phyloP scores from a whole-genome alignment of 148 eudicot genomes.

The Cornus kousa region DNA sequence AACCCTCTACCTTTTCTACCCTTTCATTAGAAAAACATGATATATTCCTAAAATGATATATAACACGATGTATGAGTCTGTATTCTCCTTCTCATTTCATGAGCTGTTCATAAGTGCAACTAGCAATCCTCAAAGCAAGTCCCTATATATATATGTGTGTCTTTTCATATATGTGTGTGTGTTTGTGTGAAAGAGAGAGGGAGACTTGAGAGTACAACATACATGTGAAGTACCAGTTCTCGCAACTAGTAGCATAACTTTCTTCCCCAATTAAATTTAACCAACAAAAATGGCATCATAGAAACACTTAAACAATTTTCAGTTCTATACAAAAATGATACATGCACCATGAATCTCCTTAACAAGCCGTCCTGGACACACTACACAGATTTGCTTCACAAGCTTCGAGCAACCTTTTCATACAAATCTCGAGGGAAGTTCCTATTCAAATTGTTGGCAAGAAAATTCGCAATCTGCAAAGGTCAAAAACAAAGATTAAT shows the following conservation, averaged over 20 bases:
- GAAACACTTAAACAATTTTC: neutral
- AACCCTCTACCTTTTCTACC: too few species aligned
- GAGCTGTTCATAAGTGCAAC: too few species aligned
- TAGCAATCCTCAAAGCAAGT: too few species aligned
- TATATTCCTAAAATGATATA: too few species aligned
- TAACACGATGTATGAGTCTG: too few species aligned
- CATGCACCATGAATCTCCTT: neutral
- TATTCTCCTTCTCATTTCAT: too few species aligned
- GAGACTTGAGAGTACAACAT: neutral
- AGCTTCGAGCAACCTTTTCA: constrained; percentile 78
- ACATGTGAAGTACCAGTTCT: too few species aligned
- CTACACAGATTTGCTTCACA: constrained; percentile 35
- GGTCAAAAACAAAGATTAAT: neutral
- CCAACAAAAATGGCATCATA: constrained; percentile 1
- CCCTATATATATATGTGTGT: too few species aligned
- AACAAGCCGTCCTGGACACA: neutral
- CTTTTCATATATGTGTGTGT: too few species aligned
- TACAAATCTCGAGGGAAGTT: constrained; percentile 93
- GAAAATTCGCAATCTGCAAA: constrained; percentile 86
- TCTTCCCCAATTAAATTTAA: neutral
- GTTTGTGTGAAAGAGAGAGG: neutral
- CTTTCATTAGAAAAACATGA: too few species aligned
- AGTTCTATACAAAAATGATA: neutral
- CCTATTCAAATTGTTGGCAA: constrained; percentile 78
- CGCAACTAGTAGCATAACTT: neutral